These are phyloP conservation scores for Phellopilus nigrolimitatus DNA, from an alignment of 1,284 basidiomycete genomes.

Conservation along the genomic window DNA sequence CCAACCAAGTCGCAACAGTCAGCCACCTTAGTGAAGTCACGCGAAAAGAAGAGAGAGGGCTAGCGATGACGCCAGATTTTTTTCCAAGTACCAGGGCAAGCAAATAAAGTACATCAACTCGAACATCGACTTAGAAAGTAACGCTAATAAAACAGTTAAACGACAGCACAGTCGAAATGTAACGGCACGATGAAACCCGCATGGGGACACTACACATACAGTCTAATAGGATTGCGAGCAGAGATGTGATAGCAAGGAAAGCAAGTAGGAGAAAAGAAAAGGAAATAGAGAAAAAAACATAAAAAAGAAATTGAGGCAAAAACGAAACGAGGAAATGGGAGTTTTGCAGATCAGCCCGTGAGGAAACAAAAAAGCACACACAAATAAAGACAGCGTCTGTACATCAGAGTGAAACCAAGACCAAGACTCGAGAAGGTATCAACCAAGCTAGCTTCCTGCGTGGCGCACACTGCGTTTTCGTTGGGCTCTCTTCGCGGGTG, in stretches of 20 bases:
- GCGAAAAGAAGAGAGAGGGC: not conserved
- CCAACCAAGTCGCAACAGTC: too few species aligned
- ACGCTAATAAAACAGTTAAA: slow-evolving; percentile 12
- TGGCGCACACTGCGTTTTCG: slow-evolving; percentile 35
- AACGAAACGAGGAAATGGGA: slow-evolving; percentile 22
- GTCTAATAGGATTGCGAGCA: slow-evolving; percentile 10
- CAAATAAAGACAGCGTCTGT: slow-evolving; percentile 20
- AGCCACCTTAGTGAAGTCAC: too few species aligned
- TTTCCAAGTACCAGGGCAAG: not conserved
- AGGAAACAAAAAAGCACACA: slow-evolving; percentile 27
- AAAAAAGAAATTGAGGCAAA: slow-evolving; percentile 19
- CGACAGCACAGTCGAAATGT: slow-evolving; percentile 14
- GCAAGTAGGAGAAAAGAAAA: slow-evolving; percentile 24
- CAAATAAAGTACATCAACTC: slow-evolving; percentile 7
- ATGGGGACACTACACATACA: slow-evolving; percentile 9
- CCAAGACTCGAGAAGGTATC: slow-evolving; percentile 18
- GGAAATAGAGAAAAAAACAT: slow-evolving; percentile 31
- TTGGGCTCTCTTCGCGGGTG: slow-evolving; percentile 13
- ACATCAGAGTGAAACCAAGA: not conserved
- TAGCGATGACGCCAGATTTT: not conserved
- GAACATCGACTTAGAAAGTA: not conserved
- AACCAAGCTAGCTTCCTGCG: slow-evolving; percentile 36
- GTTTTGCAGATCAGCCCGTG: slow-evolving; percentile 19
- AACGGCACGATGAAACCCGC: slow-evolving; percentile 10
- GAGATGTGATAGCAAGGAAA: slow-evolving; percentile 5